phyloP scores from a whole-genome alignment of 1,284 basidiomycete genomes.

The Schizophyllum amplum region DNA sequence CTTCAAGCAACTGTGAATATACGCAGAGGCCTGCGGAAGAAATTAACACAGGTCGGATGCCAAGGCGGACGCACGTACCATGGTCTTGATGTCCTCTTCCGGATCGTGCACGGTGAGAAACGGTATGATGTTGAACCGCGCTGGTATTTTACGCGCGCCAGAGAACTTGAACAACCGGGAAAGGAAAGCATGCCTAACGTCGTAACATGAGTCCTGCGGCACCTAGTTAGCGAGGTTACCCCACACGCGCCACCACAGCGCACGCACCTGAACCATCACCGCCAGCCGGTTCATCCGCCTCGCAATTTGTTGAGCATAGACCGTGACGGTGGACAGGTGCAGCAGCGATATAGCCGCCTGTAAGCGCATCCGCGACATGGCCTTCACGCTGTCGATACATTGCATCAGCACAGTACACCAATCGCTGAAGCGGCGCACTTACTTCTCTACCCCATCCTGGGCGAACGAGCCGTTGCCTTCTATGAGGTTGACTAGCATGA shows the following conservation, averaged over 20 bases:
- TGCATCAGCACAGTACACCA: constrained; percentile 1
- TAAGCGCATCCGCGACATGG: constrained; percentile 67
- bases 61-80: constrained; percentile 28
- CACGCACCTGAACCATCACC: constrained; percentile 66
- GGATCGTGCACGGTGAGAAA: constrained; percentile 92
- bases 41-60: background rate
- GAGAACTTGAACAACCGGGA: constrained; percentile 67
- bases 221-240: background rate
- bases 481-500: constrained; percentile 64
- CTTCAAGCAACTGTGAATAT: constrained; percentile 40
- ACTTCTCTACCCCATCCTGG: constrained; percentile 64
- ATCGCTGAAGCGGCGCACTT: constrained; percentile 19
- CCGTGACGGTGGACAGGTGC: constrained; percentile 64
- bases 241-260: background rate
- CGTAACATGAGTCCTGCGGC: constrained; percentile 75
- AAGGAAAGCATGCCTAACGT: constrained; percentile 77
- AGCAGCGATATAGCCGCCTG: constrained; percentile 78
- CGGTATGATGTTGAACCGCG: constrained; percentile 76
- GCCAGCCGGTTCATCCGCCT: constrained; percentile 66
- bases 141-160: constrained; percentile 51
- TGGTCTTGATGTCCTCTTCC: constrained; percentile 66
- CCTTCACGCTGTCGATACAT: constrained; percentile 37
- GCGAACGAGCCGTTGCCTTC: constrained; percentile 58
- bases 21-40: constrained; percentile 44
- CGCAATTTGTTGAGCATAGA: constrained; percentile 54